Conservation (phyloP, 2,329 filamentous ascomycete species). For the Aspergillus sp. region DNA sequence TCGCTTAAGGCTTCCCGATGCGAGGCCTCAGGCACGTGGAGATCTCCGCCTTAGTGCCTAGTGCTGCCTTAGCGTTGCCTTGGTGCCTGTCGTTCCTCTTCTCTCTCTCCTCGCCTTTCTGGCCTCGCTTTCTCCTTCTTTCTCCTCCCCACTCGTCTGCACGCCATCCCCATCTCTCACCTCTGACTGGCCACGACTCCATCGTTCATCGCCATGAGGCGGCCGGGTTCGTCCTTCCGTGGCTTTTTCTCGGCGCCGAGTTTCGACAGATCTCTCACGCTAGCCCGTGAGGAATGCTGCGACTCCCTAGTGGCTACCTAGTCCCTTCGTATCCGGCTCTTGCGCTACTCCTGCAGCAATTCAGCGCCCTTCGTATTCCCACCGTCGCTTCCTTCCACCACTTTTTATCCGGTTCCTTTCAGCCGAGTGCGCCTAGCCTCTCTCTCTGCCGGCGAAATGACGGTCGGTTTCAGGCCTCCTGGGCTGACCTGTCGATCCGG, state of each 20-base stretch:
- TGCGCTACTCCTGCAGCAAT: neutral
- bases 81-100: too few species aligned
- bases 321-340: neutral
- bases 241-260: neutral
- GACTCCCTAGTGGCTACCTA: too few species aligned
- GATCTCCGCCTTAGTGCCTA: too few species aligned
- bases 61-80: neutral
- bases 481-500: neutral
- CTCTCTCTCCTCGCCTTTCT: too few species aligned
- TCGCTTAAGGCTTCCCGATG: neutral
- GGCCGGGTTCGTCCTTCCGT: too few species aligned
- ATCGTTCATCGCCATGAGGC: neutral
- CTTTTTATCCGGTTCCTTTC: neutral
- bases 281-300: neutral
- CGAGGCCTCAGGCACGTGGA: neutral
- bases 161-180: neutral
- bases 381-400: neutral
- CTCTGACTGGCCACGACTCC: too few species aligned
- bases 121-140: neutral
- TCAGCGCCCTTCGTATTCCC: neutral
- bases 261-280: neutral
- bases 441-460: neutral
- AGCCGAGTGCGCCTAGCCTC: neutral
- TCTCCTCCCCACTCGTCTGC: neutral
- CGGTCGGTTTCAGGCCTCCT: neutral